Percentiles rank a stretch among this genome's conserved stretches.
Evolutionary conservation across 2,329 filamentous ascomycete genomes (phyloP).

Genomic region (Nemania sp.): DNA sequence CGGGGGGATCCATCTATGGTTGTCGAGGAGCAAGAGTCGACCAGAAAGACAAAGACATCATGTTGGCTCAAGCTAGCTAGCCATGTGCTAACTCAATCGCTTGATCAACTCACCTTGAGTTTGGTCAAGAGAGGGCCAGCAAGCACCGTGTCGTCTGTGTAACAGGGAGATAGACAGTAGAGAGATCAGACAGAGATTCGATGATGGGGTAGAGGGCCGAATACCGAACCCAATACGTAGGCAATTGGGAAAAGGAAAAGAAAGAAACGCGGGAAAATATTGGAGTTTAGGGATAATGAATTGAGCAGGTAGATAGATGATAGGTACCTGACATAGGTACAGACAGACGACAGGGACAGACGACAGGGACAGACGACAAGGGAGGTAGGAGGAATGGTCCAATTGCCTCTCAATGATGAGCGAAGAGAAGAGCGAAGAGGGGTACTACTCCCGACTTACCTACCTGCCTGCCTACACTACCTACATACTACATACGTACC

Average conservation of each 20-base stretch:
- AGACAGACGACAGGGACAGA: conserved; percentile 1
- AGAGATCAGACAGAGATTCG: conserved; percentile 7
- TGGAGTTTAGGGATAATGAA: conserved; percentile 18
- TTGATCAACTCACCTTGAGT: conserved; percentile 17
- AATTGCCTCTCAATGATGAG: conserved; percentile 13
- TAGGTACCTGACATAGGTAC: conserved; percentile 16
- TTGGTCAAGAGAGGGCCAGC: conserved; percentile 10
- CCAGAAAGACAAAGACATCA: background rate
- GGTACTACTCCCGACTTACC: conserved; percentile 12
- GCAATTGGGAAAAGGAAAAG: conserved; percentile 12
- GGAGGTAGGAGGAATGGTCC: conserved; percentile 9
- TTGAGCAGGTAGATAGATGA: background rate
- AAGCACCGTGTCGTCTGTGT: conserved; percentile 9
- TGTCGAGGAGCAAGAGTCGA: conserved; percentile 6
- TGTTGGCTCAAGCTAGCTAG: background rate
- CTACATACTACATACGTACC: background rate
- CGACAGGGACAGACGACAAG: background rate
- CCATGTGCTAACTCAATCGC: background rate
- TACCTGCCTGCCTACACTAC: background rate
- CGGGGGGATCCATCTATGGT: background rate
- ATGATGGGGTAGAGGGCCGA: conserved; percentile 6
- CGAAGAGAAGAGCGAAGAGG: conserved; percentile 25
- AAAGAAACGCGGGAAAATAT: conserved; percentile 16
- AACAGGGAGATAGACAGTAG: conserved; percentile 6
- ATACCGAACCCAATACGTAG: conserved; percentile 14